Evolutionary conservation across 139 green algal species (phyloP).

Genomic region (Cymbomonas tetramitiformis): DNA sequence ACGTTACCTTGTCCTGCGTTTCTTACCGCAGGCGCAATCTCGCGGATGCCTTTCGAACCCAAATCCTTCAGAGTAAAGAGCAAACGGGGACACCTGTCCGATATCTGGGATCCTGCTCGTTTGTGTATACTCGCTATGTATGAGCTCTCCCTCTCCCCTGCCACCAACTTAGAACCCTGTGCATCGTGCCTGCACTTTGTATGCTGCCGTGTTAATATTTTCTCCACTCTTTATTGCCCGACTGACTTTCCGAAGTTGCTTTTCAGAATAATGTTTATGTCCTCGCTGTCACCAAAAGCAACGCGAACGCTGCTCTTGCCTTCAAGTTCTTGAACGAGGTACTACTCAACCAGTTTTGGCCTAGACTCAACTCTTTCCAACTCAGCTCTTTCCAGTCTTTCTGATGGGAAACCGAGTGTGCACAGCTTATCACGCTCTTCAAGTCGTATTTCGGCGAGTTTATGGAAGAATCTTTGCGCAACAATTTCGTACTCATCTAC

Average conservation of each 20-base stretch:
- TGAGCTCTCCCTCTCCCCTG: neutral
- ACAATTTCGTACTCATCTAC: conserved; percentile 95
- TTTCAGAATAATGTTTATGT: conserved; percentile 83
- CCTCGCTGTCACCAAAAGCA: conserved; percentile 68
- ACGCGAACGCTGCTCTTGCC: conserved; percentile 77
- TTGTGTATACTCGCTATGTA: conserved; percentile 1
- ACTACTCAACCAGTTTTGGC: too few species aligned
- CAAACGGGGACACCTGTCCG: neutral
- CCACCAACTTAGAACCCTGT: too few species aligned
- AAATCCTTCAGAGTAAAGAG: conserved; percentile 60
- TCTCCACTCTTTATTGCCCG: too few species aligned
- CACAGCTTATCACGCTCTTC: conserved; percentile 22
- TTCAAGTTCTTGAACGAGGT: conserved; percentile 84
- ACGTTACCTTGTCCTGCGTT: too few species aligned
- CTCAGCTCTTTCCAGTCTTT: too few species aligned
- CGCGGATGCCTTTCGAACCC: conserved; percentile 64
- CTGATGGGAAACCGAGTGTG: too few species aligned
- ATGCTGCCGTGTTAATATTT: conserved; percentile 55
- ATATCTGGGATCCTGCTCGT: neutral
- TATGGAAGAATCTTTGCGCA: conserved; percentile 58
- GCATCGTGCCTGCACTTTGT: conserved; percentile 15
- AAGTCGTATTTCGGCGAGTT: conserved; percentile 78
- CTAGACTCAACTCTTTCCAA: too few species aligned
- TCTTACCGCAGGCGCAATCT: conserved; percentile 48
- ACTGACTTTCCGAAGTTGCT: too few species aligned